A percentile compares a stretch with the other conserved stretches of the same genome.
Evolutionary conservation across 225 moss, liverwort and hornwort species (phyloP).

Genomic region (Physcomitrellopsis africana): DNA sequence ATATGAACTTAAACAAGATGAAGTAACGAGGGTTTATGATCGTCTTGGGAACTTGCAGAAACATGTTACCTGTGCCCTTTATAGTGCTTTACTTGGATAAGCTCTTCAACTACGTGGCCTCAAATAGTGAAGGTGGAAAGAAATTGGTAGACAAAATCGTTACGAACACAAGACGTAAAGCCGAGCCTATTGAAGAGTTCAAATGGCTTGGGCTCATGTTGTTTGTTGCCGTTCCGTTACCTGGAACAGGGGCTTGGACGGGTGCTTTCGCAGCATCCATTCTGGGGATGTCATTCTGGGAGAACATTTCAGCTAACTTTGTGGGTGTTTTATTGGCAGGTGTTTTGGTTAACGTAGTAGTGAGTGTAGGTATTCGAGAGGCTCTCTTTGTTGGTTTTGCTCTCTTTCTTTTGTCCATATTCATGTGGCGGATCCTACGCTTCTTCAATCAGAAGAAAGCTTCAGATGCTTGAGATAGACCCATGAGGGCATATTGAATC

Average conservation of each 20-base stretch:
- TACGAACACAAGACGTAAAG: conserved; percentile 67
- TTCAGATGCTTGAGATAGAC: conserved; percentile 35
- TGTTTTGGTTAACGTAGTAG: conserved; percentile 77
- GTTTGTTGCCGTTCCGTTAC: conserved; percentile 93
- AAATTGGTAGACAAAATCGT: conserved; percentile 61
- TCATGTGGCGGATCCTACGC: conserved; percentile 80
- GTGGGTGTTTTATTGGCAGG: conserved; percentile 91
- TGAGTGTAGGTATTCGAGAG: conserved; percentile 66
- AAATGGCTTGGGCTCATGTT: conserved; percentile 89
- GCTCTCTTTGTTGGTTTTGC: conserved; percentile 64
- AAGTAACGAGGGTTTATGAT: conserved; percentile 12
- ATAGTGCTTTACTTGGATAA: conserved; percentile 76
- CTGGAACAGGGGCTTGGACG: conserved; percentile 97
- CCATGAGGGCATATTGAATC: neutral
- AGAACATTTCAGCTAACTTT: conserved; percentile 83
- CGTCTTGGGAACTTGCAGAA: conserved; percentile 55
- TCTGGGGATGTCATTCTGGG: conserved; percentile 89
- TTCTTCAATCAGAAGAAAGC: conserved; percentile 47
- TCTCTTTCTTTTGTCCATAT: conserved; percentile 63
- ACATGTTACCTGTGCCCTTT: conserved; percentile 89
- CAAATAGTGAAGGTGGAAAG: conserved; percentile 54
- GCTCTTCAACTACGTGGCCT: conserved; percentile 59
- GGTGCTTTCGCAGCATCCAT: conserved; percentile 89
- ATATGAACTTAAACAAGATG: neutral
- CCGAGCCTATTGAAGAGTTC: conserved; percentile 89